These are phyloP conservation scores for Astragalus membranaceus DNA, from an alignment of 306 rosid species.

Conservation along the genomic window DNA sequence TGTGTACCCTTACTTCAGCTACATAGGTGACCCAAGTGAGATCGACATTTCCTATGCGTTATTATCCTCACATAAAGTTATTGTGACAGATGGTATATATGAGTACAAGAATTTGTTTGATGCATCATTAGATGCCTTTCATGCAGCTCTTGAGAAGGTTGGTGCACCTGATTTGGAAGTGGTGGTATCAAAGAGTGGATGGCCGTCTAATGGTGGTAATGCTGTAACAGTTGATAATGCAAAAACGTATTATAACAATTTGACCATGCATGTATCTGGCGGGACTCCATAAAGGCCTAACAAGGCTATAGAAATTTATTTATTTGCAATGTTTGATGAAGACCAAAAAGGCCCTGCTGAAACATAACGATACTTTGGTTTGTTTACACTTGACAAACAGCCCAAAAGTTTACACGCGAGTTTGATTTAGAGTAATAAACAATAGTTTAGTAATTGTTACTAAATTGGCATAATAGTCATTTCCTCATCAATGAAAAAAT, in stretches of 20 bases:
- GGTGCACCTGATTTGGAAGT: conserved; percentile 35
- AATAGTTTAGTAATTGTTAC: too few relatives aligned
- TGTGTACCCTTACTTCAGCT: conserved; percentile 44
- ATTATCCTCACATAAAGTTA: conserved; percentile 10
- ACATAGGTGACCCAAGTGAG: not conserved
- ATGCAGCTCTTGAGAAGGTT: conserved; percentile 43
- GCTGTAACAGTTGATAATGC: not conserved
- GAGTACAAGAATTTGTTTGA: conserved; percentile 40
- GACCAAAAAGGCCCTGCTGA: not conserved
- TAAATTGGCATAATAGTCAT: too few relatives aligned
- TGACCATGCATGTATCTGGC: not conserved
- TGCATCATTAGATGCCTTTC: conserved; percentile 36
- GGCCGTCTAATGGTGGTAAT: not conserved
- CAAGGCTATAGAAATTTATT: not conserved
- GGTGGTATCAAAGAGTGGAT: conserved; percentile 13
- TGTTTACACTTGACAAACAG: not conserved
- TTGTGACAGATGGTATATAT: not conserved
- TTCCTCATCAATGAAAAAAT: too few relatives aligned
- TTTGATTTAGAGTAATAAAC: too few relatives aligned
- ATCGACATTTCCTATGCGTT: conserved; percentile 32
- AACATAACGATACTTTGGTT: not conserved
- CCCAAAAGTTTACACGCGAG: too few relatives aligned
- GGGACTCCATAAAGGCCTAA: not conserved
- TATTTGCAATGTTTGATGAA: not conserved
- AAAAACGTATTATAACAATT: not conserved